Evolutionary conservation across 2,329 filamentous ascomycete species (phyloP), one percentile per base, ranked within the genome.

Genomic region (Sarocladium brachiariae): DNA sequence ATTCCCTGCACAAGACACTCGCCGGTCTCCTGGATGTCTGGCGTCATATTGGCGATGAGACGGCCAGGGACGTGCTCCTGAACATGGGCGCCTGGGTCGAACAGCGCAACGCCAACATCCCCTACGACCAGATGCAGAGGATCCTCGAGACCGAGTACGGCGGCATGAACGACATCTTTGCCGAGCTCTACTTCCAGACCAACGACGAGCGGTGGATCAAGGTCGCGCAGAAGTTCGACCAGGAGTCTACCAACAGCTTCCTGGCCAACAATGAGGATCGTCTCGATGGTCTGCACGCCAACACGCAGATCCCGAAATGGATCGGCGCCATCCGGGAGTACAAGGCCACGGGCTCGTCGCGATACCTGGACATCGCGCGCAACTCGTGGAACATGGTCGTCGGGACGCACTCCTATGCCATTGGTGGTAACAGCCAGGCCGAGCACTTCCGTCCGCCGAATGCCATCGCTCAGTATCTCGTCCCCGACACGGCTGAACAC

Each of bases 301-400:
- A 78, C 55, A 78, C 75, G 0, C 70, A 78, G 45, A 67, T 77
- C 1, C 74, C 75, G 2, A 78, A 78, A 53, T 77, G 73, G 73
- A 75, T 78, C 13, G 75, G 75, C 8, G 73, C 73, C 1, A 63
- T 67, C 0, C 66, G 67, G 2, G 70, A 77, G 58, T 78, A 71
- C 59, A 72, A 74, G 52, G 70, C 71, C 2, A 75, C 73, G 0
- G 73, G 74, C 2, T 64, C 63, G 7, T 53, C 63, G 13, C 61
- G 64, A 4, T 78, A 78, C 54, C 64, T 65, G 7, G 68, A 74
- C 21, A 75, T 78, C 50, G 74, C 75, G 0, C 62, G 58, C 4
- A 77, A 78, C 51, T 73, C 74, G 0, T 78, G 72, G 71, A 59
- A 68, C 34, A 63, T 76, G 1, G 74, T 70, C 1, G 65, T 75